Evolutionary conservation across 768 basidiomycete species (phyloP).

Genomic region (Suillus subluteus): DNA sequence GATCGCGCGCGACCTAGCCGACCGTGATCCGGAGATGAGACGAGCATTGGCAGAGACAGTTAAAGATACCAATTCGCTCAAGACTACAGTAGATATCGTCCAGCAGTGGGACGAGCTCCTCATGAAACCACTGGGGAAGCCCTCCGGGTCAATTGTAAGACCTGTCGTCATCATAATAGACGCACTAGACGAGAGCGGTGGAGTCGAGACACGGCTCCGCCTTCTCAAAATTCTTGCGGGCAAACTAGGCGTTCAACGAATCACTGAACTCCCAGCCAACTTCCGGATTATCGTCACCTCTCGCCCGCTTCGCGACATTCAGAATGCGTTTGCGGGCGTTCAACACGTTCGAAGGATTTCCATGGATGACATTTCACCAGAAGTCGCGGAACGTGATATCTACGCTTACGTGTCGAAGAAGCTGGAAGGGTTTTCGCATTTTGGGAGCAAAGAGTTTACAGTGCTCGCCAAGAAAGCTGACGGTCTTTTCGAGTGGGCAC

Average conservation of each 20-base stretch:
- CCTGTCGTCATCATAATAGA: constrained; percentile 31
- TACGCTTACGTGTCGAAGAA: too few species aligned
- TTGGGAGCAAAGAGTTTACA: too few species aligned
- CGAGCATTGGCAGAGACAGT: not conserved
- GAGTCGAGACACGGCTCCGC: constrained; percentile 5
- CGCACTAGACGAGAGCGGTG: constrained; percentile 22
- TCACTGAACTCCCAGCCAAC: constrained; percentile 9
- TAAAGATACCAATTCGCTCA: not conserved
- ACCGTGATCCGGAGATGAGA: not conserved
- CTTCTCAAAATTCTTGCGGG: constrained; percentile 18
- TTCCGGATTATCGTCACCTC: constrained; percentile 16
- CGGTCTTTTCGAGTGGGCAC: too few species aligned
- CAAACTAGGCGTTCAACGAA: not conserved
- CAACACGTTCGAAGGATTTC: not conserved
- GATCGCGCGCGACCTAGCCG: constrained; percentile 9
- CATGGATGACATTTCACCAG: not conserved
- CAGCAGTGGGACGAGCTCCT: constrained; percentile 23
- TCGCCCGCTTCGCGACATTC: not conserved
- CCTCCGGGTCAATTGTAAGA: constrained; percentile 14
- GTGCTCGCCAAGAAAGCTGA: too few species aligned
- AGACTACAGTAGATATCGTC: constrained; percentile 1
- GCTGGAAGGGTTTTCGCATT: too few species aligned
- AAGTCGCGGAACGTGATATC: too few species aligned
- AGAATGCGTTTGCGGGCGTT: not conserved
- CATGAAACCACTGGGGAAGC: constrained; percentile 12